Evolutionary conservation across 192 early-diverging fungal genomes (phyloP), one percentile per base, ranked within the genome.

Genomic region (Umbelopsis sp.): DNA sequence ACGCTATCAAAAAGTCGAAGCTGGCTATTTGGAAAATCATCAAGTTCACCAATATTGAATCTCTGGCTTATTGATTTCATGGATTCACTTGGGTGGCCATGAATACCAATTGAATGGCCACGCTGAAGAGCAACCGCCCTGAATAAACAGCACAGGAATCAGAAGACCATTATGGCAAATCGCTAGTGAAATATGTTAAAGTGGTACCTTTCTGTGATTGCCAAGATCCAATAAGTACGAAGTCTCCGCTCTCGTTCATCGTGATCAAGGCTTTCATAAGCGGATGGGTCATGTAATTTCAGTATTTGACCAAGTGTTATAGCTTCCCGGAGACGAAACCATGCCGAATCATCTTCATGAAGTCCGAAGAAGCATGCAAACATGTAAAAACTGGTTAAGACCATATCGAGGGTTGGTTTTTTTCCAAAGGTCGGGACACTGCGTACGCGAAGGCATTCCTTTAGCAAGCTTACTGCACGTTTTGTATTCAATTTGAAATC

Each of bases 11-110:
- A 66, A 21, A 66, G 46, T 18, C 20, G 22, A 4, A 66, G 44
- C 20, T 66, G 65, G 16, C 37, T 46, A 48, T 23, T 23, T 12
- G 37, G 37, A 27, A 66, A 66, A 33, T 66, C 65, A 21, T 66
- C 65, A 23, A 66, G 20, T 41, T 66, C 27, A 18, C 65, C 65
- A 21, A 66, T 66, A 10, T 66, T 66, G 18, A 66, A 66, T 46
- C 20, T 46, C 18, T 33, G 65, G 12, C 37, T 46, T 35, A 66
- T 61, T 13, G 65, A 18, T 18, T 21, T 48, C 65, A 66, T 66
- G 4, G 65, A 66, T 46, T 35, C 65, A 3, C 65, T 44, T 5
- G 65, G 65, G 5, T 33, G 65, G 15, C 65, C 65, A 13, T 20
- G 65, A 23, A 66, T 46, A 3, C 65, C 65, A 15, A 66, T 66